These are phyloP conservation scores for Dunaliella primolecta DNA, from an alignment of 139 green algal genomes.

Conservation along the genomic window DNA sequence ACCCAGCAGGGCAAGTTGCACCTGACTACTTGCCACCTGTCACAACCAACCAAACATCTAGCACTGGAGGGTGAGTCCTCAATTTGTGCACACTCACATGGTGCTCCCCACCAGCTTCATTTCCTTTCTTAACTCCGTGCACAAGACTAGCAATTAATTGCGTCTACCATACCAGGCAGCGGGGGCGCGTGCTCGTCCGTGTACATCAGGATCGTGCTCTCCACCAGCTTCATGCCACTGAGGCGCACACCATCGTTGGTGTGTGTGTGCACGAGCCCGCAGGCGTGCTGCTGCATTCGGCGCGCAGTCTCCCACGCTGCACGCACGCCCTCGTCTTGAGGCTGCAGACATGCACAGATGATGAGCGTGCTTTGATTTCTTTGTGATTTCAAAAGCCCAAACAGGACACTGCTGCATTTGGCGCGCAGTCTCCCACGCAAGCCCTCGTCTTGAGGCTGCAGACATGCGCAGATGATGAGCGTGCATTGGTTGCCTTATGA, in stretches of 20 bases:
- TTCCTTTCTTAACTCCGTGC: too few species aligned
- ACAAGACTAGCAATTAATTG: too few species aligned
- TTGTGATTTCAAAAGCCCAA: too few species aligned
- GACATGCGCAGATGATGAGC: too few species aligned
- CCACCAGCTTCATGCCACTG: constrained; percentile 24
- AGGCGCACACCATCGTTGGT: constrained; percentile 18
- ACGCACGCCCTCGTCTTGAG: constrained; percentile 10
- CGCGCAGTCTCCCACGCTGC: constrained; percentile 27
- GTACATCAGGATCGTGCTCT: constrained; percentile 26
- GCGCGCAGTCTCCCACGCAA: not conserved
- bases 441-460: constrained; percentile 13
- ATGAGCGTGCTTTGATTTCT: too few species aligned
- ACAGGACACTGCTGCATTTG: not conserved
- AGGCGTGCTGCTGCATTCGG: not conserved
- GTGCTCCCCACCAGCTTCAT: too few species aligned
- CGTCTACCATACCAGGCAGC: constrained; percentile 25
- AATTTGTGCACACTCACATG: too few species aligned
- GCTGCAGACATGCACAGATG: not conserved
- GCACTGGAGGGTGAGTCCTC: too few species aligned
- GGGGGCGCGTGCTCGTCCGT: constrained; percentile 21
- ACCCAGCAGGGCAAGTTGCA: too few species aligned
- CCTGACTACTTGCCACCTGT: too few species aligned
- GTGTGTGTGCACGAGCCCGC: not conserved
- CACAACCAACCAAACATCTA: too few species aligned
- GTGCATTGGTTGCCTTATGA: too few species aligned